phyloP scores from a whole-genome alignment of 768 basidiomycete genomes.

The Chiua virens region DNA sequence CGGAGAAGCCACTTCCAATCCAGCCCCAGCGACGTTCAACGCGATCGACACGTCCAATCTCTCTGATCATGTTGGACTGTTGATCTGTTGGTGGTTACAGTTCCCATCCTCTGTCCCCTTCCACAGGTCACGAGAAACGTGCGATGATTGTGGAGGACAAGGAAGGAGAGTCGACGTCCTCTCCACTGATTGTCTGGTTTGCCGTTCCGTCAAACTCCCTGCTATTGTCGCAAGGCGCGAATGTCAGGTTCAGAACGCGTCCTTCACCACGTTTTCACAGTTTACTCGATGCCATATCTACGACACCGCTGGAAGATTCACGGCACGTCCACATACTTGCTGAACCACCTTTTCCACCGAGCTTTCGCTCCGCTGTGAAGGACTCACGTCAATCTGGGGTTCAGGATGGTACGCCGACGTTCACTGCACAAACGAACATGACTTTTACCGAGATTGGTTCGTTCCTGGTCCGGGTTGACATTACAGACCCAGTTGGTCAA shows the following conservation, averaged over 20 bases:
- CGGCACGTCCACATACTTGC: slow-evolving; percentile 25
- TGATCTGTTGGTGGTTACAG: slow-evolving; percentile 23
- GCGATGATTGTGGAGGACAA: slow-evolving; percentile 20
- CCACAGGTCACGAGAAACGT: slow-evolving; percentile 14
- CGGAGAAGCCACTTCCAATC: too few species aligned
- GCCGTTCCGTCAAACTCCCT: too few species aligned
- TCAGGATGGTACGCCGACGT: slow-evolving; percentile 15
- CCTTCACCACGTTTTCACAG: slow-evolving; percentile 10
- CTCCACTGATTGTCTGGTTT: slow-evolving; percentile 28
- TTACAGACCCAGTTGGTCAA: slow-evolving; percentile 22
- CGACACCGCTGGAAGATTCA: slow-evolving; percentile 15
- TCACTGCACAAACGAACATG: too few species aligned
- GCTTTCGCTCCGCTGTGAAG: slow-evolving; percentile 7
- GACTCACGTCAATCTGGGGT: neutral
- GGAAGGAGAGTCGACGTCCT: slow-evolving; percentile 14
- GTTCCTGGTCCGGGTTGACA: slow-evolving; percentile 20
- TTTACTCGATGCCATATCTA: slow-evolving; percentile 21
- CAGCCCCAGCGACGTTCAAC: slow-evolving; percentile 30
- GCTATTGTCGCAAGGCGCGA: slow-evolving; percentile 10
- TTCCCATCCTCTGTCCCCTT: slow-evolving; percentile 27
- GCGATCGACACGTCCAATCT: slow-evolving; percentile 36
- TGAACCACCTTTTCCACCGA: slow-evolving; percentile 13
- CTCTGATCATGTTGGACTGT: slow-evolving; percentile 29
- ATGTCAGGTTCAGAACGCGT: slow-evolving; percentile 20
- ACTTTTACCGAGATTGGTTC: slow-evolving; percentile 14